Evolutionary conservation across 2,329 filamentous ascomycete species (phyloP), one percentile per base, ranked within the genome.

Genomic region (Penicillium brasilianum): DNA sequence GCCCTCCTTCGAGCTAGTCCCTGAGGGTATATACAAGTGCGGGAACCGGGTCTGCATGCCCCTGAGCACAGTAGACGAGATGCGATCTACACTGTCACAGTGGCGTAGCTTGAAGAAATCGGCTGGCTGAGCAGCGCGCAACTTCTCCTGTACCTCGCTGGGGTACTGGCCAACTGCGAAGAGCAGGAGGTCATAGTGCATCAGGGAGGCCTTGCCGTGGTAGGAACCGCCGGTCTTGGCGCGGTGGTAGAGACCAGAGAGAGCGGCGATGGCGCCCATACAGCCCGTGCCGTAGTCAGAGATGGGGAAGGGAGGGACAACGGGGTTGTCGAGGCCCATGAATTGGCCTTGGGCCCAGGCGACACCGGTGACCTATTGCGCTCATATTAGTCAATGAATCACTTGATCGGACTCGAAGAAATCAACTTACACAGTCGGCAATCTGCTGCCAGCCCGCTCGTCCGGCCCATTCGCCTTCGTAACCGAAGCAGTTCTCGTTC

Each of bases 381-480:
- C 22, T 4, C 1, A 9, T 22, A 9, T 49, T n/a, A 18, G 48
- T n/a, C 8, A 28, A 36, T 32, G 6, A 3, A 16, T 25, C n/a
- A n/a, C 14, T 48, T 20, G 11, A 22, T 10, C 7, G 4, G 8
- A 14, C 2, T 16, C 14, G 16, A 5, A 20, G n/a, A 14, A 4
- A 11, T 30, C 32, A 3, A 59, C 84, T 84, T 73, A 82, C 87
- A 58, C 84, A 88, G 71, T 91, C 89, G 16, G 88, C 88, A 66
- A 90, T 90, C 67, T 90, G 88, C 70, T 90, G 89, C 89, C 89
- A 91, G 7, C 89, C 89, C 5, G 87, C 84, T 3, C 88, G 81
- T 8, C 78, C 75, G 0, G 85, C 82, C 88, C 88, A 91, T 60
- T 88, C 85, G 6, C 83, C 85, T 32, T 83, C 77, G 36, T 85